Conservation (phyloP, 768 basidiomycete species). For the Nidularia pulvinata region DNA sequence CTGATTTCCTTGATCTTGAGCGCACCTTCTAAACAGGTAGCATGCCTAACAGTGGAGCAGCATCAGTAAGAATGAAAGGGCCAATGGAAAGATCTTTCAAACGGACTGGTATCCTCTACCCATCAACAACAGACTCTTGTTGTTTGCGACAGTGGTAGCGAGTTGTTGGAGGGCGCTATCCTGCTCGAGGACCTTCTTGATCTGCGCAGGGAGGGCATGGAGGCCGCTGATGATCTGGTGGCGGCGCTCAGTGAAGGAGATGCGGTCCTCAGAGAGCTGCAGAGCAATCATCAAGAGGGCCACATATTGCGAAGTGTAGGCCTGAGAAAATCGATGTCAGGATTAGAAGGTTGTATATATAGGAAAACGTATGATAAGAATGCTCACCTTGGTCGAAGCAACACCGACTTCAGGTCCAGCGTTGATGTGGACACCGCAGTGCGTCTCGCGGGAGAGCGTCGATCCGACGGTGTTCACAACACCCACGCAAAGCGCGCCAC, state of each 20-base stretch:
- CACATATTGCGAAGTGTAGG: slow-evolving; percentile 99
- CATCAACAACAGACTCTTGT: slow-evolving; percentile 93
- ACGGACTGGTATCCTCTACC: slow-evolving; percentile 95
- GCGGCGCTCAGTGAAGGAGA: slow-evolving; percentile 88
- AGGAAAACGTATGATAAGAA: background rate
- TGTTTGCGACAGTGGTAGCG: slow-evolving; percentile 76
- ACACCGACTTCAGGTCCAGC: slow-evolving; percentile 99
- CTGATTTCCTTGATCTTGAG: slow-evolving; percentile 99
- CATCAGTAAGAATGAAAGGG: background rate
- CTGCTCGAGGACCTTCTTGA: slow-evolving; percentile 82
- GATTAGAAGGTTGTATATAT: too few relatives aligned
- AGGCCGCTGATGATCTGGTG: slow-evolving; percentile 93
- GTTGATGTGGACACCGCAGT: slow-evolving; percentile 99
- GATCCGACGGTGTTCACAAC: slow-evolving; percentile 99
- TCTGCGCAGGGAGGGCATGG: slow-evolving; percentile 87
- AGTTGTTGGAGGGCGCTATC: slow-evolving; percentile 81
- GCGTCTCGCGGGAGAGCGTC: slow-evolving; percentile 96
- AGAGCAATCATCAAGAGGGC: slow-evolving; percentile 99
- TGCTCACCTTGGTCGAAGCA: slow-evolving; percentile 89
- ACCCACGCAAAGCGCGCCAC: slow-evolving; percentile 95
- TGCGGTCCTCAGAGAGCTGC: slow-evolving; percentile 95
- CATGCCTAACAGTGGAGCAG: slow-evolving; percentile 50
- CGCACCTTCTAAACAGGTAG: slow-evolving; percentile 97
- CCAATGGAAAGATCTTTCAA: slow-evolving; percentile 6
- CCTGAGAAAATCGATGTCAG: slow-evolving; percentile 37